Base-by-base conservation (phyloP, 2,329 filamentous ascomycete species). In the Stachybotrys chartarum region DNA sequence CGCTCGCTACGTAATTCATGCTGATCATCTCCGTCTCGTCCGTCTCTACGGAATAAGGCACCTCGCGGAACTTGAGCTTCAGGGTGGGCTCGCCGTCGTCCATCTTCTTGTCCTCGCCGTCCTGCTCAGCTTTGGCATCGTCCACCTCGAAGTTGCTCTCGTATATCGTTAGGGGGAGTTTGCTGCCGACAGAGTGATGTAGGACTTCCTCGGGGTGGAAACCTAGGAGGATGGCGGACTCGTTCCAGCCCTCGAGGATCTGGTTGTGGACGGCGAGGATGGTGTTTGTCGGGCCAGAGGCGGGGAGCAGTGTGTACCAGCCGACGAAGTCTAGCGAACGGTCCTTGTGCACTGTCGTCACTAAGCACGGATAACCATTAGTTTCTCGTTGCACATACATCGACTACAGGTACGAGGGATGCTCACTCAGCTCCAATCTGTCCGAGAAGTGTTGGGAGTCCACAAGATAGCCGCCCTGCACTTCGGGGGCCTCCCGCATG, bases 11-110 rank as follows among this genome's bases (percentile, higher is more conserved):
- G 61, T 92, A 96, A 71, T 97, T 91, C 65, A 99, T 90, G 62
- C 90, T 89, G 61, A 99, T 97, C 91, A 97, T 97, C 72, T 99
- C 94, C 1, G 92, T 92, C 70, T 97, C 92, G 10, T 90, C 91
- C 0, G 92, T 96, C 73, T 97, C 94, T 2, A 97, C 86, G 0
- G 87, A 87, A 70, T 94, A 97, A 1, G 87, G 84, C 10, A 97
- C 73, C 66, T 95, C 88, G 57, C 87, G 83, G 72, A 97, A 97
- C 64, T 83, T 87, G 57, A 94, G 79, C 52, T 80, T 82, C 30
- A 85, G 68, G 3, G 75, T 70, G 1, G 76, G 69, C 39, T 83
- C 72, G 68, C 79, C 69, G 60, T 90, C 88, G 60, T 89, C 86
- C 74, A 93, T 87, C 63, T 86, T 84, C 72, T 84, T 87, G 55